A percentile compares a stretch with the other conserved stretches of the same genome.
phyloP scores from a whole-genome alignment of 495 filamentous ascomycete species.

The Trypethelium eluteriae region DNA sequence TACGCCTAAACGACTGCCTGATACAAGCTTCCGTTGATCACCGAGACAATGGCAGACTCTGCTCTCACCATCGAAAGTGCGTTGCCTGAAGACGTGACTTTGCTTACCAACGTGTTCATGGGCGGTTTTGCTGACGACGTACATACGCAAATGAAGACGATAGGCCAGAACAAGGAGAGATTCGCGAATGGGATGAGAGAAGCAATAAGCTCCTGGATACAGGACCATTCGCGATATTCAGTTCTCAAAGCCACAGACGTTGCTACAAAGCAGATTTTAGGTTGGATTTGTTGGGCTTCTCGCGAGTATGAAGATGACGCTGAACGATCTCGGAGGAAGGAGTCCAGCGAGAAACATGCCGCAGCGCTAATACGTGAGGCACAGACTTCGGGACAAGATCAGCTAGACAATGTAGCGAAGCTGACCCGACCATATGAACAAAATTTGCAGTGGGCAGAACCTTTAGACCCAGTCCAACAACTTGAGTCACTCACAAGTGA shows the following conservation, averaged over 20 bases:
- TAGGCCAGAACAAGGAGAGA: background rate
- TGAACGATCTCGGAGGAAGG: slow-evolving; percentile 3
- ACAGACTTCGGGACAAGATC: slow-evolving; percentile 5
- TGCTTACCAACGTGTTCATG: slow-evolving; percentile 3
- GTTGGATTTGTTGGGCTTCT: slow-evolving; percentile 8
- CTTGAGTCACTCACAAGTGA: slow-evolving; percentile 8
- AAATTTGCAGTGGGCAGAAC: background rate
- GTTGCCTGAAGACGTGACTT: background rate
- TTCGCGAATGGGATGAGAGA: slow-evolving; percentile 7
- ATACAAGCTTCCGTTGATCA: background rate
- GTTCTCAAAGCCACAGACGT: slow-evolving; percentile 55
- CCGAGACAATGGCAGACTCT: slow-evolving; percentile 6
- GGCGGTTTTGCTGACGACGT: background rate
- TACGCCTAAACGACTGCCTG: background rate
- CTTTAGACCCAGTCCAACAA: background rate
- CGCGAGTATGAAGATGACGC: slow-evolving; percentile 8
- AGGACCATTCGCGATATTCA: slow-evolving; percentile 23
- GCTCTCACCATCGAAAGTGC: slow-evolving; percentile 1
- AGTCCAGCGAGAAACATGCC: slow-evolving; percentile 6
- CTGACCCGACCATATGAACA: slow-evolving; percentile 3
- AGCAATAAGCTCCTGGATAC: slow-evolving; percentile 10
- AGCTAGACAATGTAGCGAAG: slow-evolving; percentile 6
- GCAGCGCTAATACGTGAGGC: slow-evolving; percentile 7
- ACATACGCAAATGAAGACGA: slow-evolving; percentile 9
- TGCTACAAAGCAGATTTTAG: slow-evolving; percentile 59